phyloP scores from a whole-genome alignment of 495 filamentous ascomycete genomes.

The Articulospora tetracladia region DNA sequence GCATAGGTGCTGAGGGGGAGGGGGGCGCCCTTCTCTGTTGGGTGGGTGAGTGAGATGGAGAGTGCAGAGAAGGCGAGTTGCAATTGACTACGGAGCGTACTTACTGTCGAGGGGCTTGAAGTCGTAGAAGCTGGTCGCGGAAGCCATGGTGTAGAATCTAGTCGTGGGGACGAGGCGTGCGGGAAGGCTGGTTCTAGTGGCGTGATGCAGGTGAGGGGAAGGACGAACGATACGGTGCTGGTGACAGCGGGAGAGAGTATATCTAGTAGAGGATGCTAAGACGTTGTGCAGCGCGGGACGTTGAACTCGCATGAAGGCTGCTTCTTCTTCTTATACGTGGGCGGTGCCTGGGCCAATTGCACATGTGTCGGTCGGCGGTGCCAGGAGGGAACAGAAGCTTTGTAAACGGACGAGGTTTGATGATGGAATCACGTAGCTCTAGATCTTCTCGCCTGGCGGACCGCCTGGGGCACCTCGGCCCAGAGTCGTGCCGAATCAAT shows the following conservation, averaged over 20 bases:
- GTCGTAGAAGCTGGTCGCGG: conserved; percentile 86
- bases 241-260: neutral
- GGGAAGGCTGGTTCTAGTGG: neutral
- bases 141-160: conserved; percentile 63
- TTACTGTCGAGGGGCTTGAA: conserved; percentile 82
- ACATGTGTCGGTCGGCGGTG: too few species aligned
- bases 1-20: conserved; percentile 65
- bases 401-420: neutral
- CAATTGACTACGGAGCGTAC: conserved; percentile 35
- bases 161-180: neutral
- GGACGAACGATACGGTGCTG: too few species aligned
- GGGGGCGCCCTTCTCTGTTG: conserved; percentile 68
- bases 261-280: neutral
- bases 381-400: too few species aligned
- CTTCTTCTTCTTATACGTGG: neutral
- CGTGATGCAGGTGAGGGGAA: neutral
- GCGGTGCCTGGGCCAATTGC: neutral
- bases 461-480: too few species aligned
- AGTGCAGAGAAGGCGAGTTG: conserved; percentile 17
- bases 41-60: conserved; percentile 9
- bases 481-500: neutral
- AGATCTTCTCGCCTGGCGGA: neutral
- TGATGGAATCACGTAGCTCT: neutral
- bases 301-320: neutral
- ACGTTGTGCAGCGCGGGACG: neutral